A percentile compares a stretch with the other conserved stretches of the same genome.
These are phyloP conservation scores for Bimuria novae-zelandiae DNA, from an alignment of 2,329 filamentous ascomycete species.

Conservation along the genomic window DNA sequence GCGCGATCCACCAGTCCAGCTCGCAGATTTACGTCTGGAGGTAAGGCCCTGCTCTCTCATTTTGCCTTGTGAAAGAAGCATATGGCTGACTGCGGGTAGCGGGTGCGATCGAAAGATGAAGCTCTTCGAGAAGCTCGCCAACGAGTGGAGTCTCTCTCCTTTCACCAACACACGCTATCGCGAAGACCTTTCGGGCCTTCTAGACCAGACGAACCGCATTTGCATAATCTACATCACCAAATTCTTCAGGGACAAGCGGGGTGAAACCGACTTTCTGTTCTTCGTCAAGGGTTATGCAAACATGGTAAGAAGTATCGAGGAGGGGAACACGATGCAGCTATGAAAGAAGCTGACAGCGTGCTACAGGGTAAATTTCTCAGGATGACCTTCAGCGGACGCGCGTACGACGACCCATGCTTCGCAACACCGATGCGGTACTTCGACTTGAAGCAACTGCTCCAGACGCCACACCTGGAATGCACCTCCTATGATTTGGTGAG, in stretches of 20 bases:
- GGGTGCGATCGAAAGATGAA: constrained; percentile 5
- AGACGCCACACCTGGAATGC: background rate
- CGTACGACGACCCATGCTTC: constrained; percentile 25
- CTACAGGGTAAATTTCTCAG: constrained; percentile 15
- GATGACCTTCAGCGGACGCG: constrained; percentile 17
- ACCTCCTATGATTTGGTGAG: background rate
- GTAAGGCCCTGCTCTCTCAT: background rate
- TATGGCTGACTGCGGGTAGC: constrained; percentile 8
- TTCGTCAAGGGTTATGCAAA: constrained; percentile 20
- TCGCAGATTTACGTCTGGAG: background rate
- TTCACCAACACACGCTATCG: constrained; percentile 3
- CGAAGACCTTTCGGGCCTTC: background rate
- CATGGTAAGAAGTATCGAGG: background rate
- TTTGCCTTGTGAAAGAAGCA: constrained; percentile 37
- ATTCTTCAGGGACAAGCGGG: constrained; percentile 31
- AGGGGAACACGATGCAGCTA: too few relatives aligned
- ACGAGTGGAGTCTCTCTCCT: constrained; percentile 10
- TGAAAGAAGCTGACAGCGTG: background rate
- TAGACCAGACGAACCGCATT: constrained; percentile 1
- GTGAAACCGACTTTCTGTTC: constrained; percentile 21
- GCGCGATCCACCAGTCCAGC: background rate
- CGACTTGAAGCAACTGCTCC: background rate
- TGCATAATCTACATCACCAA: constrained; percentile 22
- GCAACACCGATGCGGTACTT: constrained; percentile 10
- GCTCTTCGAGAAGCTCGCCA: constrained; percentile 10